phyloP scores from a whole-genome alignment of 2,329 filamentous ascomycete genomes.

The Dactylellina parvicollis region DNA sequence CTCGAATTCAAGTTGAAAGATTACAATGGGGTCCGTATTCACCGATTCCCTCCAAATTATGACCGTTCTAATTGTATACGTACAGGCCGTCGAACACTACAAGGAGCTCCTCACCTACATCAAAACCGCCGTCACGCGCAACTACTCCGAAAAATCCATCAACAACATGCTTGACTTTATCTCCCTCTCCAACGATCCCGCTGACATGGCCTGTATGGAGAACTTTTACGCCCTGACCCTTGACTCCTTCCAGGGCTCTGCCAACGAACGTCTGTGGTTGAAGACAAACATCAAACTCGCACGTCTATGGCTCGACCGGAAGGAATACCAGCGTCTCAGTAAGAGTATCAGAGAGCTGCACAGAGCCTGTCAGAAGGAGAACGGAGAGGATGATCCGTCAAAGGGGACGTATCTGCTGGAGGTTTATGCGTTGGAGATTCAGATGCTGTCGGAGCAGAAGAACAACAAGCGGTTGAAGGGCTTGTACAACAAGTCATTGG shows the following conservation, averaged over 20 bases:
- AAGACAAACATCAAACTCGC: conserved; percentile 98
- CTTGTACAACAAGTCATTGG: conserved; percentile 88
- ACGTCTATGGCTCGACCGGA: conserved; percentile 87
- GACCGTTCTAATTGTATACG: background rate
- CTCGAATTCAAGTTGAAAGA: conserved; percentile 91
- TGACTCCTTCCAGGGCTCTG: conserved; percentile 93
- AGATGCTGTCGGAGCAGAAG: conserved; percentile 96
- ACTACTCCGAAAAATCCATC: conserved; percentile 99
- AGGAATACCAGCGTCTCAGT: conserved; percentile 81
- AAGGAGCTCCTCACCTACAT: conserved; percentile 95
- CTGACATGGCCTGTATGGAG: conserved; percentile 83
- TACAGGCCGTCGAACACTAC: conserved; percentile 88
- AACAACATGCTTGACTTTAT: conserved; percentile 99
- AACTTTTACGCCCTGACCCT: conserved; percentile 94
- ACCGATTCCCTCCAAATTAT: conserved; percentile 36
- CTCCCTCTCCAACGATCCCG: conserved; percentile 75
- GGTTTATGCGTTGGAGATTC: conserved; percentile 95
- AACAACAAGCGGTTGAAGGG: conserved; percentile 98
- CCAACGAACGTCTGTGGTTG: conserved; percentile 95
- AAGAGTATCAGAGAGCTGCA: conserved; percentile 90
- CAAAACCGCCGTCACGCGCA: conserved; percentile 93
- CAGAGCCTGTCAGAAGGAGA: conserved; percentile 83
- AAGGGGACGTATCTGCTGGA: conserved; percentile 97
- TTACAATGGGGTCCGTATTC: conserved; percentile 75
- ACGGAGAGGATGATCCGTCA: conserved; percentile 88